Evolutionary conservation across 2,329 filamentous ascomycete species (phyloP), one percentile per base, ranked within the genome.

Genomic region (Epichloe glyceriae): DNA sequence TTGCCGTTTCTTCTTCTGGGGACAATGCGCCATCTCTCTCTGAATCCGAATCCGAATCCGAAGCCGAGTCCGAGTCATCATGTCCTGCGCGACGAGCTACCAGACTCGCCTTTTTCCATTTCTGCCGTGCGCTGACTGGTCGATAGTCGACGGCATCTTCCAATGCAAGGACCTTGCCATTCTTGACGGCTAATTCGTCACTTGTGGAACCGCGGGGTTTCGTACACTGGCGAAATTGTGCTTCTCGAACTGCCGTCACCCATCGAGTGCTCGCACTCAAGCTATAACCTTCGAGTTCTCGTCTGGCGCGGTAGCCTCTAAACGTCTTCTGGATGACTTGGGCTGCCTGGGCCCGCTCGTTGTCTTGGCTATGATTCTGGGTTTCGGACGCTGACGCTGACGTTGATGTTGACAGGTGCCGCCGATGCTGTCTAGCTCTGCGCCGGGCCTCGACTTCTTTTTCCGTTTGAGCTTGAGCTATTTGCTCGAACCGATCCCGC

Each of bases 91-190:
- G 75, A 47, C 80, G 76, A 3, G 86, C 85, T 41, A 93, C 83
- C 17, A 78, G 73, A 17, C 83, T 80, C 0, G 78, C 81, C 56
- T 85, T 86, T 59, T 81, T 82, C 89, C 89, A 95, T 52, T 88
- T 85, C 51, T 78, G 71, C 40, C 78, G 75, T 14, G 85, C 85
- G 60, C 62, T 56, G 38, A 57, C 54, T 40, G 60, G 55, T 41
- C 55, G 59, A 14, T 56, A 49, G 35, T 54, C 52, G 37, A 54
- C 47, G n/a, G 49, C 26, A 17, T 54, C 57, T 10, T 57, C 53
- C 39, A 58, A 47, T 1, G 54, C 44, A 10, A 54, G 45, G 1
- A 50, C 34, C 30, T 51, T 53, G 47, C 50, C 34, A 48, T 51
- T 43, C 42, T 55, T 41, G 11, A 37, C 41, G 47, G 46, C 45